These are phyloP conservation scores for Maudiozyma bulderi DNA, from an alignment of 805 yeast genomes.

Conservation along the genomic window DNA sequence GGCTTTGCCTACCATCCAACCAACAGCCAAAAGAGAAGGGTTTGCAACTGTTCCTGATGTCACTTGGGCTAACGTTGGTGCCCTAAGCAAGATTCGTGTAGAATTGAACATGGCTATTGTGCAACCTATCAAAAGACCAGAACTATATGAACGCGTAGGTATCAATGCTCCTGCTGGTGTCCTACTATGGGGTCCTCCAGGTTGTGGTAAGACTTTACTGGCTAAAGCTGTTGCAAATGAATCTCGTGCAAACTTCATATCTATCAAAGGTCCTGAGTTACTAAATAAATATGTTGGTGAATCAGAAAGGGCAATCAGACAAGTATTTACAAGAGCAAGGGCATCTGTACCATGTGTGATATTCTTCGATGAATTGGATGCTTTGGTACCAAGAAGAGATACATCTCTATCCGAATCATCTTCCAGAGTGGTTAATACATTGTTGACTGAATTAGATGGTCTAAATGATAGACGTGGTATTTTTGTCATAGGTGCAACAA, in stretches of 20 bases:
- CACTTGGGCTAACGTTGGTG: constrained; percentile 93
- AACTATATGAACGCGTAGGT: constrained; percentile 80
- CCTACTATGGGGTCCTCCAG: constrained; percentile 98
- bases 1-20: constrained; percentile 90
- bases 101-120: constrained; percentile 96
- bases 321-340: constrained; percentile 85
- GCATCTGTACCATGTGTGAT: constrained; percentile 91
- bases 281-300: constrained; percentile 95
- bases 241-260: constrained; percentile 89
- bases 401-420: constrained; percentile 80
- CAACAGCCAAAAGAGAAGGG: constrained; percentile 96
- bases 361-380: constrained; percentile 93
- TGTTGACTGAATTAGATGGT: constrained; percentile 91
- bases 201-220: constrained; percentile 92
- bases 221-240: constrained; percentile 98
- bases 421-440: constrained; percentile 87
- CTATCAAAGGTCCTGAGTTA: constrained; percentile 92
- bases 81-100: constrained; percentile 65
- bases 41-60: constrained; percentile 98
- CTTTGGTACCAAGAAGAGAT: constrained; percentile 90
- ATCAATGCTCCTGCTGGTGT: constrained; percentile 96
- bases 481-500: constrained; percentile 93
- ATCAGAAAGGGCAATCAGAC: constrained; percentile 86
- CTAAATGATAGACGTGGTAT: constrained; percentile 86
- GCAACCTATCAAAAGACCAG: constrained; percentile 91